A percentile compares a stretch with the other conserved stretches of the same genome.
Evolutionary conservation across 768 basidiomycete genomes (phyloP).

Genomic region (Inosperma sp.): DNA sequence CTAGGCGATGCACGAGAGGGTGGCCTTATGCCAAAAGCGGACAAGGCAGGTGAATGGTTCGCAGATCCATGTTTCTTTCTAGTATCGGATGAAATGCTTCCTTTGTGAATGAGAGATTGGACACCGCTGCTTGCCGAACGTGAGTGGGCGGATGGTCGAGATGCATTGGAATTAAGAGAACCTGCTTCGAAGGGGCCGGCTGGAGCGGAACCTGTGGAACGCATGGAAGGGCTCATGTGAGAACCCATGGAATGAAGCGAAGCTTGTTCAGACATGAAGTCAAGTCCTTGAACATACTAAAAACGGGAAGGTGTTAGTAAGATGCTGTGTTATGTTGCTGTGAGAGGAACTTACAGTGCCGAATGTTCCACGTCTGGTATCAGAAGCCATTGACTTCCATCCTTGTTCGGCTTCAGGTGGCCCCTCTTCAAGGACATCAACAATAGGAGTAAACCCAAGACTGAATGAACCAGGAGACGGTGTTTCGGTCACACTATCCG

Average conservation of each 20-base stretch:
- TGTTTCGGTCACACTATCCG: constrained; percentile 15
- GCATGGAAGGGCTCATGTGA: constrained; percentile 45
- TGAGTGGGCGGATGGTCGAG: constrained; percentile 42
- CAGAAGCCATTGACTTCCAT: constrained; percentile 52
- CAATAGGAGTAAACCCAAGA: constrained; percentile 27
- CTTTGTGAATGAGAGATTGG: constrained; percentile 42
- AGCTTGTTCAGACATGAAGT: constrained; percentile 52
- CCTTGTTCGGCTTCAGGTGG: constrained; percentile 58
- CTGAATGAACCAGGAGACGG: background rate
- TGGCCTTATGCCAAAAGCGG: constrained; percentile 41
- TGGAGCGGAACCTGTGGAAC: constrained; percentile 52
- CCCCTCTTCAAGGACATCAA: constrained; percentile 65
- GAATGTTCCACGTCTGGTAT: constrained; percentile 51
- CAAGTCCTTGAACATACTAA: constrained; percentile 42
- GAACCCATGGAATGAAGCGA: constrained; percentile 65
- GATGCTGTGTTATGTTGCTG: constrained; percentile 4
- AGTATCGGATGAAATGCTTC: constrained; percentile 54
- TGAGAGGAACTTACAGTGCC: constrained; percentile 48
- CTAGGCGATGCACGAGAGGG: constrained; percentile 19
- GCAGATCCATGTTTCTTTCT: constrained; percentile 29
- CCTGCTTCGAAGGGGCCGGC: constrained; percentile 37
- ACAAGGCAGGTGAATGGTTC: constrained; percentile 42
- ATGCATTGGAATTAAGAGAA: constrained; percentile 51
- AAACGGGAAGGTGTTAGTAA: constrained; percentile 3
- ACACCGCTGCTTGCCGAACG: constrained; percentile 36